Evolutionary conservation across 2,329 filamentous ascomycete species (phyloP), one percentile per base, ranked within the genome.

Genomic region (Calonectria pseudoturangicola): DNA sequence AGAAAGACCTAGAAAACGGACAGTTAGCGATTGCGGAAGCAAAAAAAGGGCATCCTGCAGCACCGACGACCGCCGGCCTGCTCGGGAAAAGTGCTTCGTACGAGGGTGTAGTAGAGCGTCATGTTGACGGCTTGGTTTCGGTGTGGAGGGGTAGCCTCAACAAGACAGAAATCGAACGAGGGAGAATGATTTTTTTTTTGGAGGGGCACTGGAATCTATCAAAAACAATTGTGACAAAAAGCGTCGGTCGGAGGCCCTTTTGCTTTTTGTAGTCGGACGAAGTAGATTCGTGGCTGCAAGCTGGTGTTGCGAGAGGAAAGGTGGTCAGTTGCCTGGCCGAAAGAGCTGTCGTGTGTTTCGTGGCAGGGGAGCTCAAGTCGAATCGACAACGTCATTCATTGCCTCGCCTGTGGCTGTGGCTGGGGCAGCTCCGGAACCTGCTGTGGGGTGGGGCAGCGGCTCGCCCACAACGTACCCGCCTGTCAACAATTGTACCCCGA

Each of bases 1-100:
- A 94, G 85, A 87, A 97, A 97, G 81, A 97, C 94, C 95, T 97
- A 76, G 16, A 62, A 60, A 4, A 75, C 30, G 6, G 76, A 83
- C 21, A 56, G 71, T 78, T 60, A 79, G 74, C 47, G 45, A 28
- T 45, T 45, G 63, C 28, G 21, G 45, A 41, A 21, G 21, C 21
- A 21, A 21, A 33, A 36, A 45, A 28, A 12, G 28, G 21, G n/a
- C 33, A 36, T 18, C 16, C 56, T 27, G 45, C 33, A 54, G 62
- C 33, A 36, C 9, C 41, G 27, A 48, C n/a, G n/a, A 64, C 47
- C 15, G 43, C 60, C 18, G 28, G n/a, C 27, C 21, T 48, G 27
- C 21, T 12, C 54, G 54, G 54, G 21, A 33, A 21, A n/a, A 15
- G 30, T 10, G 21, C 68, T 47, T 81, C 87, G 66, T 83, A 89